A percentile compares a stretch with the other conserved stretches of the same genome.
Evolutionary conservation across 257 asterid species (phyloP).

Genomic region (Coffea eugenioides): DNA sequence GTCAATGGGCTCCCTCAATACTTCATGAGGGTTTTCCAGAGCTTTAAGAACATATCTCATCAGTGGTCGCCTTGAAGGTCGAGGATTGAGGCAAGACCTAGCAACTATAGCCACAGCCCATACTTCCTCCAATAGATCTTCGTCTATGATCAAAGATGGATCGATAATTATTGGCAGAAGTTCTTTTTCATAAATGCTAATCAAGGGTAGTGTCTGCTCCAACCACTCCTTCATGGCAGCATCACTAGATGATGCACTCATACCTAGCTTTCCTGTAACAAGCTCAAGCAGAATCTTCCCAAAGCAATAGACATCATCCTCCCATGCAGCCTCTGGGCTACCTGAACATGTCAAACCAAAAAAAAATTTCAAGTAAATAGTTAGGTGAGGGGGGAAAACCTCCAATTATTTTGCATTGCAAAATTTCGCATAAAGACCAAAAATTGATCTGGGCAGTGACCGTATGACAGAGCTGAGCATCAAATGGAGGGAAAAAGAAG

Average conservation of each 20-base stretch:
- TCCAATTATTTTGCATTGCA: too few relatives aligned
- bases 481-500: too few relatives aligned
- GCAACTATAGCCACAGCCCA: neutral
- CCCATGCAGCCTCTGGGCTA: neutral
- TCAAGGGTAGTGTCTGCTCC: too few relatives aligned
- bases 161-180: neutral
- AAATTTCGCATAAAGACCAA: too few relatives aligned
- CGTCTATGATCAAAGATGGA: neutral
- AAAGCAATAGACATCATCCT: neutral
- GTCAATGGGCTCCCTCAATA: too few relatives aligned
- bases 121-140: neutral
- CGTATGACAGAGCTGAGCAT: too few relatives aligned
- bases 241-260: neutral
- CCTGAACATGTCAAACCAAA: neutral
- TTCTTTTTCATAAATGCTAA: neutral
- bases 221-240: too few relatives aligned
- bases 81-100: neutral
- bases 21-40: conserved; percentile 29
- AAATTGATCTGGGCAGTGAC: too few relatives aligned
- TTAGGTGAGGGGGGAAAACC: too few relatives aligned
- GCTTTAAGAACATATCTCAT: conserved; percentile 71
- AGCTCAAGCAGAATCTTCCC: conserved; percentile 5
- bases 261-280: neutral
- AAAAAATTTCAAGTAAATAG: neutral
- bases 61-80: conserved; percentile 25